phyloP scores from a whole-genome alignment of 1,139 yeast species.

The Blastobotrys apis region DNA sequence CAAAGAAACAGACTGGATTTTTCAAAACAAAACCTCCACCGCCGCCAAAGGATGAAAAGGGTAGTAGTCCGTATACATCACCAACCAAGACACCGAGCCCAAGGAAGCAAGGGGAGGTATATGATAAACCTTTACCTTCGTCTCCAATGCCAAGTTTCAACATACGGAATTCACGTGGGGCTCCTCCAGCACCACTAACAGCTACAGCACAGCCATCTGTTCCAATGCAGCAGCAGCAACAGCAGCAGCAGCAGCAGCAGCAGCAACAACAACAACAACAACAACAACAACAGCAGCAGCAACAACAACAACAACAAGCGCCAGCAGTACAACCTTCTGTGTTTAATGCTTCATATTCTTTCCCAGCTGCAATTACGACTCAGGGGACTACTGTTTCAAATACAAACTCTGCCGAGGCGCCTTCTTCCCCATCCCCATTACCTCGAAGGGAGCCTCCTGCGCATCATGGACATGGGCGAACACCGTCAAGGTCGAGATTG shows the following conservation, averaged over 20 bases:
- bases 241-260: constrained; percentile 13
- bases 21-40: constrained; percentile 13
- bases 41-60: not conserved
- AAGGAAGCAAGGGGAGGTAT: too few species aligned
- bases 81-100: constrained; percentile 8
- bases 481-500: constrained; percentile 22
- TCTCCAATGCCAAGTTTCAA: constrained; percentile 4
- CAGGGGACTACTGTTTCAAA: not conserved
- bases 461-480: not conserved
- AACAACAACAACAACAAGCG: not conserved
- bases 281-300: not conserved
- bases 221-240: not conserved
- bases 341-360: not conserved
- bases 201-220: not conserved
- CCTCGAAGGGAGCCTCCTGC: too few species aligned
- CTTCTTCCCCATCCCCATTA: not conserved
- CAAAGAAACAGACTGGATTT: constrained; percentile 18
- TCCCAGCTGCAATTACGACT: not conserved
- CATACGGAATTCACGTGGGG: not conserved
- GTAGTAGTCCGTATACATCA: not conserved
- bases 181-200: not conserved
- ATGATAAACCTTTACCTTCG: constrained; percentile 10
- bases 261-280: constrained; percentile 7
- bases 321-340: not conserved
- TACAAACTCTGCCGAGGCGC: not conserved